phyloP scores from a whole-genome alignment of 306 rosid genomes.

The Corylus americana region DNA sequence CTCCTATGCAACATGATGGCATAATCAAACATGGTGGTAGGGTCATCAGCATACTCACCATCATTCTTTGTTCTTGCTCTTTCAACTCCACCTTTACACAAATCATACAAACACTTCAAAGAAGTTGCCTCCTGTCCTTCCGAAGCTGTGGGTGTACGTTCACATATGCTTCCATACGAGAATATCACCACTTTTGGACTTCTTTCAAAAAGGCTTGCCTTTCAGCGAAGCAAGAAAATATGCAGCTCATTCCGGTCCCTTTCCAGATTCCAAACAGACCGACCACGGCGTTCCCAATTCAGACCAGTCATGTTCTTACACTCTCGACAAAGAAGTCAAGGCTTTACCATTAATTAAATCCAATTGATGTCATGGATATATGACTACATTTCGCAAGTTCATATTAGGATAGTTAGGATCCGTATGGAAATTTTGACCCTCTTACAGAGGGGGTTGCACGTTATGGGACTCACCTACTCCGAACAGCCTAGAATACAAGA shows the following conservation, averaged over 20 bases:
- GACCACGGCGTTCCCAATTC: conserved; percentile 26
- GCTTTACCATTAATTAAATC: neutral
- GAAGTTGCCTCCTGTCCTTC: neutral
- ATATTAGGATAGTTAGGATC: neutral
- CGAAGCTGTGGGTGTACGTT: neutral
- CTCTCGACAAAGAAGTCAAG: conserved; percentile 13
- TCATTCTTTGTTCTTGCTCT: neutral
- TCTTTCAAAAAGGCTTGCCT: neutral
- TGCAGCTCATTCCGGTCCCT: neutral
- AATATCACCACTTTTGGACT: neutral
- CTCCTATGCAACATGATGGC: neutral
- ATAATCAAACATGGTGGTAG: neutral
- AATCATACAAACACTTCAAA: neutral
- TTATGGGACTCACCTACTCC: too few relatives aligned
- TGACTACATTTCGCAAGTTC: conserved; percentile 22
- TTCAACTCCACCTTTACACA: neutral
- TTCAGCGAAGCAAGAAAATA: neutral
- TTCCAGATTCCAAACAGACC: neutral
- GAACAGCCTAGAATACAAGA: too few relatives aligned
- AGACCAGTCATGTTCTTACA: neutral
- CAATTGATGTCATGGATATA: neutral
- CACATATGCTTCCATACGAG: neutral
- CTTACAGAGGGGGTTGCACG: too few relatives aligned
- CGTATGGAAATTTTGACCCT: too few relatives aligned
- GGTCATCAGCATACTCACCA: neutral